phyloP scores from a whole-genome alignment of 2,329 filamentous ascomycete species.

The Arthrinium phaeospermum region DNA sequence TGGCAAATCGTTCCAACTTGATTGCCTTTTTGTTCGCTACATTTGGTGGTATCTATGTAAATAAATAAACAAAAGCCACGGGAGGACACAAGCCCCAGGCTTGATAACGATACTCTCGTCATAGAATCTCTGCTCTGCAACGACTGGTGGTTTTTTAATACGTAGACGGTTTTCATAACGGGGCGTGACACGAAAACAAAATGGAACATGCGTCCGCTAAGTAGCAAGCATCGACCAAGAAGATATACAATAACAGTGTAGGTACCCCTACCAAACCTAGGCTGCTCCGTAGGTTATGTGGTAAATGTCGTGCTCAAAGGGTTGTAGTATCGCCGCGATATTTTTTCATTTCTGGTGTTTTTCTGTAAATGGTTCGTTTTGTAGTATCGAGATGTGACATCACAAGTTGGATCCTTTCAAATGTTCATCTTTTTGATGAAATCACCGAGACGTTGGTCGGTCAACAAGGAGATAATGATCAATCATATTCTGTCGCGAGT shows the following conservation, averaged over 20 bases:
- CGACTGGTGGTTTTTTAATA: not conserved
- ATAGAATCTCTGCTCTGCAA: not conserved
- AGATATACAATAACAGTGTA: not conserved
- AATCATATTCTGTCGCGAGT: slow-evolving; percentile 33
- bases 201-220: not conserved
- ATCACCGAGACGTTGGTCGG: slow-evolving; percentile 11
- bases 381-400: not conserved
- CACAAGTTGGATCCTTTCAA: too few species aligned
- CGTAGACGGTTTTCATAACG: slow-evolving; percentile 11
- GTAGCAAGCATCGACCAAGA: not conserved
- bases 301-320: not conserved
- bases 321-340: not conserved
- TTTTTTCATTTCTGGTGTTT: not conserved
- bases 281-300: not conserved
- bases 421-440: not conserved
- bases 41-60: not conserved
- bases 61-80: not conserved
- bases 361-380: not conserved
- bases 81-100: slow-evolving; percentile 9
- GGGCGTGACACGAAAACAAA: slow-evolving; percentile 11
- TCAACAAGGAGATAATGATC: slow-evolving; percentile 34
- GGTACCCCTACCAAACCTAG: not conserved
- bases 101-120: not conserved
- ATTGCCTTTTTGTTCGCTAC: slow-evolving; percentile 3
- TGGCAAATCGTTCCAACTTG: not conserved